Evolutionary conservation across 108 stramenopile species (phyloP), one percentile per base, ranked within the genome.

Genomic region (Cyclotella distinguenda): DNA sequence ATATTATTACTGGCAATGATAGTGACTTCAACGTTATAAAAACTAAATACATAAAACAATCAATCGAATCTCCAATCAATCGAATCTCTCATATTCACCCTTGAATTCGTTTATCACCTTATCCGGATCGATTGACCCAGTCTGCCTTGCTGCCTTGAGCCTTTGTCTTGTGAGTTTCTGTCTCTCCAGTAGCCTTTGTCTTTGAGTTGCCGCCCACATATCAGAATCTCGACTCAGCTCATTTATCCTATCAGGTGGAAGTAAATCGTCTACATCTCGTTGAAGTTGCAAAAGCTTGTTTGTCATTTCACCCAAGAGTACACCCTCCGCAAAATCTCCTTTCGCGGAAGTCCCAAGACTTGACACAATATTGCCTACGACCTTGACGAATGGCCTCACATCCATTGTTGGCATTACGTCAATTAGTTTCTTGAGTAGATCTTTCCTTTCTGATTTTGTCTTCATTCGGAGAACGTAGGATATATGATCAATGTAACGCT

Each of bases 381-480:
- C 93, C 64, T 80, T 84, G 8, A 90, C 89, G 67, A 94, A 94
- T 21, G 93, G 93, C 2, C 93, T 81, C 30, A 94, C 88, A 65
- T 94, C 93, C 78, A 94, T 62, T 3, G 93, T 86, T 13, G 93
- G 93, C 86, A 94, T 86, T 2, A 67, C 87, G 55, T 94, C 89
- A 46, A 94, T 90, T 27, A 94, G 51, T 44, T 85, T 76, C 13
- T 56, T 57, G 27, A 94, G 63, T 15, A 94, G 66, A 34, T 65
- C 52, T 50, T 66, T 78, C 34, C 93, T 77, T 72, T 94, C 84
- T 33, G 45, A 31, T 33, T 88, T 85, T 8, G 89, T 85, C 40
- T 94, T 79, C 89, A 94, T 90, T 15, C 93, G 69, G 11, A 94
- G 52, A 15, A 91, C 80, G 60, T 91, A 94, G 66, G 76, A 72